A percentile compares a stretch with the other conserved stretches of the same genome.
Conservation (phyloP, 1,284 basidiomycete species). For the Pseudozyma pruni region DNA sequence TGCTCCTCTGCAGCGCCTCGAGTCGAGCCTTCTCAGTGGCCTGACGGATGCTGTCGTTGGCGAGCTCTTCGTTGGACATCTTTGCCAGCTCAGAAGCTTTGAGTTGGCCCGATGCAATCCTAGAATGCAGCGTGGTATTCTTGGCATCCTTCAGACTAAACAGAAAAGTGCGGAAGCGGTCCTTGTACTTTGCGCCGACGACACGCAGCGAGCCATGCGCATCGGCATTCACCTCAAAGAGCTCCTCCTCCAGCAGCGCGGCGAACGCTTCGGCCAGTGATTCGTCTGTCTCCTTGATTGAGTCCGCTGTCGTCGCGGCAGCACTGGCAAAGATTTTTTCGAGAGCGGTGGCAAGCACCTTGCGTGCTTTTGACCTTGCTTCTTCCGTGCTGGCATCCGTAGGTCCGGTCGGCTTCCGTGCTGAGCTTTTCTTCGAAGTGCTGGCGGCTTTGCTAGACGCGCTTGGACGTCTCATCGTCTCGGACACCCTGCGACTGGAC, state of each 20-base stretch:
- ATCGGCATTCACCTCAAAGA: constrained; percentile 53
- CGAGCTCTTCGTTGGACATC: constrained; percentile 62
- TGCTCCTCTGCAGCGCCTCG: constrained; percentile 59
- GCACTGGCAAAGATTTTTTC: constrained; percentile 24
- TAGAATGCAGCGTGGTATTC: constrained; percentile 59
- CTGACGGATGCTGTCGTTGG: constrained; percentile 62
- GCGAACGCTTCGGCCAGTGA: constrained; percentile 33
- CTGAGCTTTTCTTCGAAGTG: constrained; percentile 18
- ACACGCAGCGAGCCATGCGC: constrained; percentile 17
- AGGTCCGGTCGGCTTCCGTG: constrained; percentile 20
- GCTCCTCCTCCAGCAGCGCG: constrained; percentile 40
- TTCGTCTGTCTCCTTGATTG: constrained; percentile 9
- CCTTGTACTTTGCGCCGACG: constrained; percentile 55
- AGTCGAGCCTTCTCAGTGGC: constrained; percentile 60
- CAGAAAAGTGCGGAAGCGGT: constrained; percentile 62
- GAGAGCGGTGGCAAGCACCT: constrained; percentile 27
- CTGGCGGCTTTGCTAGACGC: constrained; percentile 12
- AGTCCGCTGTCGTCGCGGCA: not conserved
- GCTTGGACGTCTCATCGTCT: constrained; percentile 23
- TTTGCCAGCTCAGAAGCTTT: constrained; percentile 52
- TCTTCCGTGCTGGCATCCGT: constrained; percentile 42
- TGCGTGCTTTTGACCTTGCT: constrained; percentile 32
- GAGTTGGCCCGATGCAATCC: constrained; percentile 58
- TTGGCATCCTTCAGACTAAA: constrained; percentile 66
- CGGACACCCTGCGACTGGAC: constrained; percentile 1